phyloP scores from a whole-genome alignment of 768 basidiomycete species.

The Trametes cingulata region DNA sequence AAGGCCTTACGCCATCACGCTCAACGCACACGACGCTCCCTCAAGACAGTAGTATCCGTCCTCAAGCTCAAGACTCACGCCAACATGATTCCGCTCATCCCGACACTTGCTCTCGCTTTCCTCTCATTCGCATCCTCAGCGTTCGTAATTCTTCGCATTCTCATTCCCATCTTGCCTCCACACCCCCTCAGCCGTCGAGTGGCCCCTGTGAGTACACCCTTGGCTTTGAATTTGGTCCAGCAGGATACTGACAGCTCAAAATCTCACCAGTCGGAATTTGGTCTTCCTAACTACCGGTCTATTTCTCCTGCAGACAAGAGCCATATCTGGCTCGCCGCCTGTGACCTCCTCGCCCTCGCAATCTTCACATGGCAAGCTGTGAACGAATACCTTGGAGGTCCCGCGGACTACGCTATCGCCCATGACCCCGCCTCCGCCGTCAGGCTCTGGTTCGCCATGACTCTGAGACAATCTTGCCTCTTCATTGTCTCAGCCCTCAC shows the following conservation, averaged over 20 bases:
- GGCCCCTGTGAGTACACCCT: conserved; percentile 55
- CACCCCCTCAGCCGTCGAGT: conserved; percentile 73
- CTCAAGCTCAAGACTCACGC: conserved; percentile 19
- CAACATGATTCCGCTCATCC: conserved; percentile 67
- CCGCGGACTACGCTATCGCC: conserved; percentile 45
- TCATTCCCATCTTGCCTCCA: conserved; percentile 74
- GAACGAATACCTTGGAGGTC: conserved; percentile 49
- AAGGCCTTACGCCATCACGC: conserved; percentile 40
- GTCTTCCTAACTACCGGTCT: conserved; percentile 65
- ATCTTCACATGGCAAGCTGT: conserved; percentile 70
- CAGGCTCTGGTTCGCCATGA: conserved; percentile 69
- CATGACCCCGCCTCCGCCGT: conserved; percentile 54
- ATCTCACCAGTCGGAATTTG: conserved; percentile 65
- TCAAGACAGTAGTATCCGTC: conserved; percentile 30
- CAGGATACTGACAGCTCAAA: conserved; percentile 22
- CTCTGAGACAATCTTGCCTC: conserved; percentile 68
- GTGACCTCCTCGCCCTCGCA: conserved; percentile 62
- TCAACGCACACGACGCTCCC: conserved; percentile 33
- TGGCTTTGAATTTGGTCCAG: conserved; percentile 15
- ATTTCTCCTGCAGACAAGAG: conserved; percentile 69
- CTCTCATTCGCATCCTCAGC: conserved; percentile 72
- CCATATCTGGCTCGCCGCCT: conserved; percentile 70
- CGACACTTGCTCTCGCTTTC: conserved; percentile 65
- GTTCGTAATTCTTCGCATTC: conserved; percentile 74
- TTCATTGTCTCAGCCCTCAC: conserved; percentile 60